Evolutionary conservation across 2,329 filamentous ascomycete species (phyloP).

Genomic region (Aspergillus ochraceus): DNA sequence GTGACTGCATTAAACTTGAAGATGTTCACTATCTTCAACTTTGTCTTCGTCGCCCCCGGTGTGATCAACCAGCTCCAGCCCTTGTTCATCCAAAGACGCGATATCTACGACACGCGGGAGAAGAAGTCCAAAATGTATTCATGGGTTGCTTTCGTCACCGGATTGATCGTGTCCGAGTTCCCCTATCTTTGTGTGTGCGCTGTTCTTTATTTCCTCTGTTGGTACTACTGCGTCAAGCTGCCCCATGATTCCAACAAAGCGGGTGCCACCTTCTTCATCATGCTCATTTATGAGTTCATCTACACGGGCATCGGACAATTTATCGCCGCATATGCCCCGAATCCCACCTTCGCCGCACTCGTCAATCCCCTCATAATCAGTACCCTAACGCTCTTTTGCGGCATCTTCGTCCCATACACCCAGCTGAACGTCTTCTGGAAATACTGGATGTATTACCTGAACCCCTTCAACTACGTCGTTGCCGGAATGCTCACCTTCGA

Average conservation of each 20-base stretch:
- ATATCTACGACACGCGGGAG: constrained; percentile 65
- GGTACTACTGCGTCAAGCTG: constrained; percentile 71
- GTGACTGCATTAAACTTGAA: constrained; percentile 68
- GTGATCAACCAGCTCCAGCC: constrained; percentile 54
- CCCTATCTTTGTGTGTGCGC: constrained; percentile 63
- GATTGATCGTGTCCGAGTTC: constrained; percentile 66
- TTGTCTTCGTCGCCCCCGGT: constrained; percentile 51
- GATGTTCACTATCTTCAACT: constrained; percentile 67
- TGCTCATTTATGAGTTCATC: constrained; percentile 71
- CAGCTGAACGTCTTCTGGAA: constrained; percentile 67
- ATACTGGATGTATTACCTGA: constrained; percentile 64
- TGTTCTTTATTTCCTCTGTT: constrained; percentile 66
- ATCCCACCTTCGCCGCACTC: constrained; percentile 68
- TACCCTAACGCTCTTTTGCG: constrained; percentile 69
- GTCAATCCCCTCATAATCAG: constrained; percentile 75
- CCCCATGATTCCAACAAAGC: constrained; percentile 53
- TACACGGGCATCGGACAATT: constrained; percentile 72
- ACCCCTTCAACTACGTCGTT: constrained; percentile 64
- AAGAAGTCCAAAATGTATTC: constrained; percentile 69
- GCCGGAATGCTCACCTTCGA: constrained; percentile 56
- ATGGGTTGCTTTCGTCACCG: constrained; percentile 68
- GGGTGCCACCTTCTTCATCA: constrained; percentile 65
- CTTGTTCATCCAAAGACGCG: constrained; percentile 66
- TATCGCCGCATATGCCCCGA: constrained; percentile 72
- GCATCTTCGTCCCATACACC: constrained; percentile 65